Conservation (phyloP, 2,329 filamentous ascomycete genomes). For the Immersiporthe knoxdaviesiana region DNA sequence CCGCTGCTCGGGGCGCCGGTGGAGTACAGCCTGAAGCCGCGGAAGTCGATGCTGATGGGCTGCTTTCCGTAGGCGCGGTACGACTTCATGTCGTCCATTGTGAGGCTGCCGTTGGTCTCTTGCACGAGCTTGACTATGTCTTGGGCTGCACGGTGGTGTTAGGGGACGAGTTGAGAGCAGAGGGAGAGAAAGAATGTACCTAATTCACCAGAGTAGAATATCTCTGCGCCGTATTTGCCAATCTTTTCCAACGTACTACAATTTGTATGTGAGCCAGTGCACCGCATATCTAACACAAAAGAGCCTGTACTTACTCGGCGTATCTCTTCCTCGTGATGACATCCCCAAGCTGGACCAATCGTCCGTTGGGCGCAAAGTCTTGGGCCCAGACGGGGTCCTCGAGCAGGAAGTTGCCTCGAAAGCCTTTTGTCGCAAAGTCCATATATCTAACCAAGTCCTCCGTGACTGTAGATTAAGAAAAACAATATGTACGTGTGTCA, state of each 20-base stretch:
- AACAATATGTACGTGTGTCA: no score
- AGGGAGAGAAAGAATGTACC: constrained; percentile 32
- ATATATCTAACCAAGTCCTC: constrained; percentile 78
- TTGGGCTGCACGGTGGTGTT: constrained; percentile 55
- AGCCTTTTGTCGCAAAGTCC: constrained; percentile 46
- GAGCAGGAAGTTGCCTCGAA: constrained; percentile 64
- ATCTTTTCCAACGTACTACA: constrained; percentile 72
- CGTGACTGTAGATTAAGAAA: constrained; percentile 54
- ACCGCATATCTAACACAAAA: no score
- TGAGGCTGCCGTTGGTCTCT: constrained; percentile 80
- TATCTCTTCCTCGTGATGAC: constrained; percentile 81
- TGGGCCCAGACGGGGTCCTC: constrained; percentile 79
- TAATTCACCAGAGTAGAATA: constrained; percentile 44
- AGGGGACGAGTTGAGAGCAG: constrained; percentile 15
- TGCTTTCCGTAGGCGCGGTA: constrained; percentile 69
- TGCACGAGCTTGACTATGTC: constrained; percentile 73
- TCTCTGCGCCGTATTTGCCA: constrained; percentile 62
- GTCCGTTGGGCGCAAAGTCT: constrained; percentile 85
- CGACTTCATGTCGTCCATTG: constrained; percentile 71
- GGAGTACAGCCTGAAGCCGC: constrained; percentile 70
- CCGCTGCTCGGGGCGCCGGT: constrained; percentile 79
- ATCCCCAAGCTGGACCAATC: constrained; percentile 71
- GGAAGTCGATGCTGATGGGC: constrained; percentile 66
- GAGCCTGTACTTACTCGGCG: constrained; percentile 51
- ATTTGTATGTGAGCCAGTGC: not conserved